Evolutionary conservation across 2,329 filamentous ascomycete species (phyloP), one percentile per base, ranked within the genome.

Genomic region (Penicillium frequentans): DNA sequence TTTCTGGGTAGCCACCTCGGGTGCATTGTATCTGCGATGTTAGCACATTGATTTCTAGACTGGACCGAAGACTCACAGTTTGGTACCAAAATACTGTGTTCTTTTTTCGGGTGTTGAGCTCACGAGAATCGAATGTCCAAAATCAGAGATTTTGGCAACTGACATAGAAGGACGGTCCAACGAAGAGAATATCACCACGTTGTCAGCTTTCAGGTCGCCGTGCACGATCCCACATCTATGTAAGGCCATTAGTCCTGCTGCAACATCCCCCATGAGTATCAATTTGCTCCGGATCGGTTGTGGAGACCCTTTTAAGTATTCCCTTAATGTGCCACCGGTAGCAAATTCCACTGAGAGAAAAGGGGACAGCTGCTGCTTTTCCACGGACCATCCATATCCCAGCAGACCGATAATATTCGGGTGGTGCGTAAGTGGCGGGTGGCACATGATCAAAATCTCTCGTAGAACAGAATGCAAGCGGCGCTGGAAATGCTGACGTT

Each of bases 201-300:
- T 71, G 50, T 70, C 68, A 23, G 63, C 57, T 54, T 71, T 71
- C 33, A 71, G 55, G 47, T 71, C 68, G 3, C 68, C 68, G 56
- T 71, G 68, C 3, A 69, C 59, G 39, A 71, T 69, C 27, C 66
- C 67, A 52, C 66, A 70, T 23, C 62, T 60, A 56, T 71, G 68
- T 4, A 71, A 58, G 13, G 60, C 61, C 46, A 69, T 60, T 6
- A 71, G 45, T 5, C 68, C 68, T 14, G 61, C 52, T 16, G 63
- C 67, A 39, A 71, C 58, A 46, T 70, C 68, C 9, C 69, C 54
- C 49, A 65, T 63, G 13, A 71, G 51, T 29, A 54, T 56, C 31
- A 60, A 45, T 42, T 62, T 64, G 5, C 42, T 52, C 19, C 49
- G 29, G 3, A 58, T 59, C 6, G 51, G 13, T 19, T 54, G 58